Percentiles rank a stretch among this genome's conserved stretches.
phyloP scores from a whole-genome alignment of 2,329 filamentous ascomycete species.

The Cladosporium colombiae region DNA sequence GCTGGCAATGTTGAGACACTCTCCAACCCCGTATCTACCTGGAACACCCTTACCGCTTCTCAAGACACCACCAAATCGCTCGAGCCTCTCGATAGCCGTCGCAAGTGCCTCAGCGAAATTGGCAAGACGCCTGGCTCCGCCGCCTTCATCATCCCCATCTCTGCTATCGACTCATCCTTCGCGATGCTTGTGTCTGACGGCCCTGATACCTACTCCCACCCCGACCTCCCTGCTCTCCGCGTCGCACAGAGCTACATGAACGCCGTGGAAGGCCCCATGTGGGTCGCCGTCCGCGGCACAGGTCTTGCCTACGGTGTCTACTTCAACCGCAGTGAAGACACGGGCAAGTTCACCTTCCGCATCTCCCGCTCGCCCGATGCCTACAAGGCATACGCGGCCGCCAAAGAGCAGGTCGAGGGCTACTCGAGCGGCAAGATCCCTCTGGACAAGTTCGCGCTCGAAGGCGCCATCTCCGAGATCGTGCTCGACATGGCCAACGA shows the following conservation, averaged over 20 bases:
- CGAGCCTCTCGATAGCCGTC: conserved; percentile 68
- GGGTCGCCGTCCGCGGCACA: conserved; percentile 88
- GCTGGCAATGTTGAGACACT: conserved; percentile 79
- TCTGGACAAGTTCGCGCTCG: conserved; percentile 79
- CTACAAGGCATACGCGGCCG: conserved; percentile 79
- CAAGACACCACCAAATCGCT: conserved; percentile 59
- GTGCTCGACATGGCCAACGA: conserved; percentile 85
- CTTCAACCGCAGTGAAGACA: conserved; percentile 76
- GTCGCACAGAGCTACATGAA: conserved; percentile 91
- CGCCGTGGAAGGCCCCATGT: conserved; percentile 88
- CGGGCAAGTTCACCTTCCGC: conserved; percentile 77
- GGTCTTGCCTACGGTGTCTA: conserved; percentile 88
- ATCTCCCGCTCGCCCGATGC: conserved; percentile 90
- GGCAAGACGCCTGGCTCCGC: conserved; percentile 74
- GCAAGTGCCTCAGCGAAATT: conserved; percentile 71
- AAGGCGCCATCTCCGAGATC: conserved; percentile 87
- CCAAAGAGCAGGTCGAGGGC: conserved; percentile 71
- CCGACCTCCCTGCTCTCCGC: conserved; percentile 77
- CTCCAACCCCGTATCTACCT: conserved; percentile 72
- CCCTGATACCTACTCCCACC: conserved; percentile 72
- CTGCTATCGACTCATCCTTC: conserved; percentile 89
- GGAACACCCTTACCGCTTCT: conserved; percentile 64
- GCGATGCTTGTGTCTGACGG: conserved; percentile 74
- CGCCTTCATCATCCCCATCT: conserved; percentile 83
- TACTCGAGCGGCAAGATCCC: conserved; percentile 70